Evolutionary conservation across 306 rosid genomes (phyloP).

Genomic region (Castanea mollissima): DNA sequence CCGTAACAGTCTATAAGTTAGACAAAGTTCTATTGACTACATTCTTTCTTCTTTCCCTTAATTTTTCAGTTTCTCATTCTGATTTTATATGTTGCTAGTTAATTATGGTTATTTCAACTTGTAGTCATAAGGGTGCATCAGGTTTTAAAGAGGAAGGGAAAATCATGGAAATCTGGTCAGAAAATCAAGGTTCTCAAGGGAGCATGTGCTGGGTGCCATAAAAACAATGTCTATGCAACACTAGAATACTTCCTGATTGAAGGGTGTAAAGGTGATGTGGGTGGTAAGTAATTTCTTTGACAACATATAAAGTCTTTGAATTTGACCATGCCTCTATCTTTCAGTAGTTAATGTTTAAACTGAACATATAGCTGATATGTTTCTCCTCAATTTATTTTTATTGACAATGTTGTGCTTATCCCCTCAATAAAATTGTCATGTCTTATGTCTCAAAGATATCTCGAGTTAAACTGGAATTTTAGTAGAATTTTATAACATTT

Average conservation of each 20-base stretch:
- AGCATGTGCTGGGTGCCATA: slow-evolving; percentile 48
- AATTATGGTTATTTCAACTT: slow-evolving; percentile 5
- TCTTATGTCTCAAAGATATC: background rate
- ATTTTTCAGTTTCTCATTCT: background rate
- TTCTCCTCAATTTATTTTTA: background rate
- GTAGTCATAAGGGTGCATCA: slow-evolving; percentile 51
- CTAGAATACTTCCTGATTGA: slow-evolving; percentile 63
- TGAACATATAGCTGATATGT: background rate
- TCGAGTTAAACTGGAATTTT: background rate
- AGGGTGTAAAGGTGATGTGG: slow-evolving; percentile 56
- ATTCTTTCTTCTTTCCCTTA: background rate
- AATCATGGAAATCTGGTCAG: slow-evolving; percentile 46
- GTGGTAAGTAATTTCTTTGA: slow-evolving; percentile 45
- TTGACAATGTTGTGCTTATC: background rate
- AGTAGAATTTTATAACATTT: background rate
- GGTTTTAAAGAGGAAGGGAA: slow-evolving; percentile 40
- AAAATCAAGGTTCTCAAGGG: slow-evolving; percentile 54
- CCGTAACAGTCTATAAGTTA: too few species aligned
- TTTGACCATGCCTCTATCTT: background rate
- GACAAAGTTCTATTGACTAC: background rate
- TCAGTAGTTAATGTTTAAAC: background rate
- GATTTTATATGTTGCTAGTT: background rate
- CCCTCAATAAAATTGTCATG: background rate
- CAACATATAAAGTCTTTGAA: background rate
- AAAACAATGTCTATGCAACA: slow-evolving; percentile 48